Base-by-base conservation (phyloP, 352 stramenopile genomes). In the Phytophthora tubulina region DNA sequence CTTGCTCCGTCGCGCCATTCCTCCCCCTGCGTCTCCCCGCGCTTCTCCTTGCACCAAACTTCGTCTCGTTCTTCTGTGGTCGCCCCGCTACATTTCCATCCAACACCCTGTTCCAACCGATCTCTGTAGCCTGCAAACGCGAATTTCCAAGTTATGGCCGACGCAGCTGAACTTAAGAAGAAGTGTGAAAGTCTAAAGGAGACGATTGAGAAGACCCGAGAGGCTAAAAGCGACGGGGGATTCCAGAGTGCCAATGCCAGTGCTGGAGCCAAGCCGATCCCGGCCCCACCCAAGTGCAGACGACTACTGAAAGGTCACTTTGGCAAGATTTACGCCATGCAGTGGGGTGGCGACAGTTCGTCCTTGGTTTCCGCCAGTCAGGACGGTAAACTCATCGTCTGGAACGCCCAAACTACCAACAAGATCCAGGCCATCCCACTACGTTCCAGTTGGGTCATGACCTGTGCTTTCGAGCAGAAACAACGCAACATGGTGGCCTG, bases 321-420 rank as follows among this genome's bases (percentile, higher is more conserved):
- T 80, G 98, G 98, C 72, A 99, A 99, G 84, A 98, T 99, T 63
- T 99, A 99, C 78, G 96, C 98, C 59, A 97, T 99, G 93, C 97
- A 99, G 76, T 99, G 98, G 98, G 92, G 94, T 44, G 90, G 95
- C 33, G 95, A 99, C 78, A 89, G 79, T 68, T 76, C 86, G 17
- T 91, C 88, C 63, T 86, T 99, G n/a, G 93, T 99, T 17, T 97
- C 87, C 45, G 96, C 96, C 2, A 98, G 91, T 30, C 96, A 99
- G 86, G 98, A 99, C 81, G 98, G 98, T 42, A 99, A 99, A 82
- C 88, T 99, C 35, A 98, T 99, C 41, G 89, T 99, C 33, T 99
- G 98, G 98, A 99, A 99, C 76, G 97, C 96, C 15, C 87, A 98
- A 48, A 97, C 90, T 5, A 99, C 95, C 56, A 99, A 98, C 78